Base-by-base conservation (phyloP, 129 eudicot species). In the Helianthus tuberosus region DNA sequence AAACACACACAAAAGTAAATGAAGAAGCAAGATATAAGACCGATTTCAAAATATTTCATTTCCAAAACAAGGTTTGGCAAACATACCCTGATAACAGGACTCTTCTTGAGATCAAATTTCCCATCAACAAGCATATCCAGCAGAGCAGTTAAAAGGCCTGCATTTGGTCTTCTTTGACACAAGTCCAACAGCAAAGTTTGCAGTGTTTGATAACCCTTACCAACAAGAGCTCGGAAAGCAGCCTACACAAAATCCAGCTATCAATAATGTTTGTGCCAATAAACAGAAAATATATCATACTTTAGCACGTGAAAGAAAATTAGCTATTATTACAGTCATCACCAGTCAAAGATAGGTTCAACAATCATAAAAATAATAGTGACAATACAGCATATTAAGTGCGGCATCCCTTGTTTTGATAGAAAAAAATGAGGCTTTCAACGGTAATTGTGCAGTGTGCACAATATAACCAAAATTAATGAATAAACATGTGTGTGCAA, bases 111-210 rank as follows among this genome's bases (percentile, higher is more conserved):
- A 85, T 91, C 97, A 78, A 94, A 91, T 44, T 88, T 91, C 41
- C 99, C 99, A 87, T 94, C 99, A 72, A 91, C 96, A 81, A 94
- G 87, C 99, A 94, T 86, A 80, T 91, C 99, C 12, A 94, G 94
- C 77, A 94, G 71, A 68, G 97, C 87, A 71, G 84, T 77, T 72
- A 94, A 74, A 79, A 94, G 85, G 35, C 82, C 83, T 79, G 90
- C 99, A 82, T 85, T 88, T 16, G 97, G 91, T 75, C 87, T 83
- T 78, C 96, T 78, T 46, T 84, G 91, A 78, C 91, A 88, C 69
- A 91, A 86, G 77, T 91, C 99, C 77, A 94, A 79, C 75, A 94
- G 85, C 91, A 94, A 85, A 76, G 90, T 94, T 81, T 84, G 86
- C 75, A 94, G 78, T 12, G 91, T 90, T 75, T 79, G 96, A 79